phyloP scores from a whole-genome alignment of 2,329 filamentous ascomycete genomes.

The Aureobasidium lini region DNA sequence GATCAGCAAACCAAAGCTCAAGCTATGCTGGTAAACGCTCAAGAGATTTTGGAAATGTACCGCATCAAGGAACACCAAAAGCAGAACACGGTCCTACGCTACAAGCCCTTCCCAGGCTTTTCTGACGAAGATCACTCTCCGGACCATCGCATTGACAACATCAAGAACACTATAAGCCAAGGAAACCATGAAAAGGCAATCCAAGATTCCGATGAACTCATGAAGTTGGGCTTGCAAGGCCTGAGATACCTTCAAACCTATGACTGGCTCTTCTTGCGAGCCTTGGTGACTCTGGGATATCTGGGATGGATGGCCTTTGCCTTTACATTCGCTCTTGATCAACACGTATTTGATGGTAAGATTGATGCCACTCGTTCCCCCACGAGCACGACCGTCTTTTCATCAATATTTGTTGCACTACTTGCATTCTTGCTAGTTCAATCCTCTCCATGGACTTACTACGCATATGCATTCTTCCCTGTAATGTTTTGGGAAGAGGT shows the following conservation, averaged over 20 bases:
- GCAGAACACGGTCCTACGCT: constrained; percentile 65
- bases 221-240: constrained; percentile 70
- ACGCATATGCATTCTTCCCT: constrained; percentile 85
- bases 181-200: constrained; percentile 71
- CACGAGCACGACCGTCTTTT: constrained; percentile 58
- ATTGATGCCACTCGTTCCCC: constrained; percentile 56
- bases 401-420: constrained; percentile 64
- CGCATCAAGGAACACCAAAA: constrained; percentile 86
- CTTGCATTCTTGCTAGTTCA: constrained; percentile 76
- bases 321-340: constrained; percentile 76
- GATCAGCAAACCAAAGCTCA: constrained; percentile 69
- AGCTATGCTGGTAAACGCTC: constrained; percentile 76
- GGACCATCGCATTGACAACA: constrained; percentile 59
- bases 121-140: constrained; percentile 55
- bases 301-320: constrained; percentile 94
- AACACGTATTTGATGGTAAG: constrained; percentile 72
- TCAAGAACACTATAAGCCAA: constrained; percentile 59
- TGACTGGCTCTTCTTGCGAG: constrained; percentile 91
- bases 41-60: constrained; percentile 91
- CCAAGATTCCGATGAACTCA: constrained; percentile 64
- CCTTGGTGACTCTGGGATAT: constrained; percentile 83
- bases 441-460: constrained; percentile 75
- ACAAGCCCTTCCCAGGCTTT: constrained; percentile 66
- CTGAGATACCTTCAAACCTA: constrained; percentile 94
- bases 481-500: constrained; percentile 97